Evolutionary conservation across 192 early-diverging fungal genomes (phyloP), one percentile per base, ranked within the genome.

Genomic region (Allomyces macrogynus): DNA sequence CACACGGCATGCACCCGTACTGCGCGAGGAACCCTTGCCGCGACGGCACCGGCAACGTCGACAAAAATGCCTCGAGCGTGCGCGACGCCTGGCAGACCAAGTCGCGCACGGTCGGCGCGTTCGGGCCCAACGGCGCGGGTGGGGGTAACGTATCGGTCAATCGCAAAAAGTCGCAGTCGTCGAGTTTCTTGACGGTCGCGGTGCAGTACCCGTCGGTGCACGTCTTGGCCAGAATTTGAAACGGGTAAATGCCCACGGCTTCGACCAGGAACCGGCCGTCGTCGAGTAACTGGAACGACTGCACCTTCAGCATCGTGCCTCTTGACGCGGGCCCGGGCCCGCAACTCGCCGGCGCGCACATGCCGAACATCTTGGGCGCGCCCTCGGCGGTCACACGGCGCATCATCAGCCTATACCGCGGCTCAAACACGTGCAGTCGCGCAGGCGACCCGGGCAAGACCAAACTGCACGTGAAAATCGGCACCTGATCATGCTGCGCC

Each of bases 391-490:
- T 57, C 16, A 57, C 49, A 20, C 76, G 69, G 42, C 79, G 73
- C 0, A 87, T 65, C 80, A 87, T 77, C 14, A 77, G 71, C 8
- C 80, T 70, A 65, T 87, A 87, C 22, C 78, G 77, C 16, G 80
- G 82, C 63, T 86, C 85, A 65, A 83, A 85, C 40, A 87, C 68
- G 63, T 85, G 76, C 32, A 87, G 73, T 32, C 73, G 81, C 61
- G 77, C 80, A 3, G 79, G 81, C 62, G 78, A 76, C 22, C 73
- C 71, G 20, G 85, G 85, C 24, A 84, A 78, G 16, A 79, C 72
- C 25, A 85, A 71, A 0, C 74, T 73, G 67, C 75, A 77, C 54
- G 81, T 69, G 67, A 87, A 81, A 0, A 87, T 74, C 0, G 85
- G 85, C 14, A 78, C 75, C 64, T 77, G 67, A 23, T 70, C 61